Evolutionary conservation across 176 grass and related monocot genomes (phyloP).

Genomic region (Urochloa ruziziensis): DNA sequence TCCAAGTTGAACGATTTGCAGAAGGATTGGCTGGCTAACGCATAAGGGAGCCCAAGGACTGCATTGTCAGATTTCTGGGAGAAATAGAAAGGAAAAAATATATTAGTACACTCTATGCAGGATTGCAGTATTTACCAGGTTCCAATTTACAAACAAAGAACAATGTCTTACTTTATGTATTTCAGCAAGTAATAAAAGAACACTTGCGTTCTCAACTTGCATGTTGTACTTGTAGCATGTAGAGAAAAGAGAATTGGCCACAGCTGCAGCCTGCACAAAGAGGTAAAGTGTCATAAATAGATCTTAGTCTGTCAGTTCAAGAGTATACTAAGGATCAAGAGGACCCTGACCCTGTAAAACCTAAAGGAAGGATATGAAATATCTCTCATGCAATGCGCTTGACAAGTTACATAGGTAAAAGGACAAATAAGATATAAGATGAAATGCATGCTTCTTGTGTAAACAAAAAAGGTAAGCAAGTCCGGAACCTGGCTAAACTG

Average conservation of each 20-base stretch:
- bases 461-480: slow-evolving; percentile 22
- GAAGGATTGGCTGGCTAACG: slow-evolving; percentile 80
- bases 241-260: slow-evolving; percentile 86
- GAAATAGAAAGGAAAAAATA: background rate
- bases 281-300: background rate
- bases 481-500: slow-evolving; percentile 76
- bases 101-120: slow-evolving; percentile 8
- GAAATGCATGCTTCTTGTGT: background rate
- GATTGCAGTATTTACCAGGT: slow-evolving; percentile 1
- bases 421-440: background rate
- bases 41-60: slow-evolving; percentile 75
- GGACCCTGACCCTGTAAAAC: background rate
- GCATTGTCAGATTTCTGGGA: slow-evolving; percentile 75
- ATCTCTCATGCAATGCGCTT: background rate
- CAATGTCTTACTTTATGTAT: slow-evolving; percentile 74
- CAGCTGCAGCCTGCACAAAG: slow-evolving; percentile 68
- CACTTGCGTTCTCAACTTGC: slow-evolving; percentile 91
- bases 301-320: background rate
- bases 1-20: slow-evolving; percentile 96
- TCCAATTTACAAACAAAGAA: background rate
- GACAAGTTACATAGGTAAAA: background rate
- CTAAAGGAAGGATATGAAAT: background rate
- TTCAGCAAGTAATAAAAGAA: slow-evolving; percentile 96
- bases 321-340: background rate
- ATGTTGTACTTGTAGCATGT: slow-evolving; percentile 94